Evolutionary conservation across 768 basidiomycete genomes (phyloP), one percentile per base, ranked within the genome.

Genomic region (Trametes cinnabarina): DNA sequence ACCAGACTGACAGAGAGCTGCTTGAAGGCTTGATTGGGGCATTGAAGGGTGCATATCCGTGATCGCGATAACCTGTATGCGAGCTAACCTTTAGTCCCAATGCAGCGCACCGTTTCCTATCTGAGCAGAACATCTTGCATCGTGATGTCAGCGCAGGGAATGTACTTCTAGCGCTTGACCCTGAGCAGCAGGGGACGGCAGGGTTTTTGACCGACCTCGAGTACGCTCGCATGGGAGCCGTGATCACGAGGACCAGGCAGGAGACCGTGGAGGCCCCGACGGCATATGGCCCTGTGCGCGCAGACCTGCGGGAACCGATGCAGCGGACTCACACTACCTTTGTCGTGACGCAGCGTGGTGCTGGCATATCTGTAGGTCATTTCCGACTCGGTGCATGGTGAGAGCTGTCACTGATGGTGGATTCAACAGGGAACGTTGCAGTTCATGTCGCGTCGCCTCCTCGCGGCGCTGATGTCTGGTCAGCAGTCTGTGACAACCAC

Each of bases 111-210:
- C 22, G 61, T 40, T 57, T 56, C 40, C 57, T 68, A 26, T 58
- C 42, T 32, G 47, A 65, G 26, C 61, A 66, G 10, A 66, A 66
- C 0, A 65, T 76, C 35, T 48, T 73, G 2, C 72, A 74, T 39
- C 62, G 71, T 3, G 70, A 75, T 44, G 59, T 74, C 47, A 75
- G 71, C 55, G 66, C 68, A 28, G 72, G 73, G 12, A 74, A 73
- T 44, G 63, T 76, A 6, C 65, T 75, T 14, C 69, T 75, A 3
- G n/a, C 53, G n/a, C 32, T 12, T 4, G 35, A 61, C 60, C 1
- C 48, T 20, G n/a, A 37, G 17, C 12, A 55, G 52, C 17, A 51
- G 54, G 41, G 59, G 35, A 1, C 17, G 6, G 43, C 58, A 30
- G 72, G 71, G 1, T 74, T 70, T 39, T 19, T 74, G 46, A 72